A percentile compares a stretch with the other conserved stretches of the same genome.
Evolutionary conservation across 2,329 filamentous ascomycete genomes (phyloP).

Genomic region (Trichothecium roseum): DNA sequence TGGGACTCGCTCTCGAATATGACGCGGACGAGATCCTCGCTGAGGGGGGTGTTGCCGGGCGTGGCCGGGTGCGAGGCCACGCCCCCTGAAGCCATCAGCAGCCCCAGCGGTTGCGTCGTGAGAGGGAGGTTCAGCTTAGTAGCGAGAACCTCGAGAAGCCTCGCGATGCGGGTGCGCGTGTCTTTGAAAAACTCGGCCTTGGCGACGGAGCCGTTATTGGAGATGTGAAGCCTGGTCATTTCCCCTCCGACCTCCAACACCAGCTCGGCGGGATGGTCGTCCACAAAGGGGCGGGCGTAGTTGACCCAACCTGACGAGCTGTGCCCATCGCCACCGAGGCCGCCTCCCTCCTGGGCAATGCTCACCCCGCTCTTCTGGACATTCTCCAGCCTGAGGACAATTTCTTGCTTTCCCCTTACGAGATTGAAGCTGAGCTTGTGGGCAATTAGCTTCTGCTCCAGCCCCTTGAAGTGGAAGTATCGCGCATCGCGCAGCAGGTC

Average conservation of each 20-base stretch:
- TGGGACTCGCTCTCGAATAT: slow-evolving; percentile 49
- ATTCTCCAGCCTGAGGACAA: slow-evolving; percentile 70
- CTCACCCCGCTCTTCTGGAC: slow-evolving; percentile 79
- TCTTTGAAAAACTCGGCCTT: slow-evolving; percentile 67
- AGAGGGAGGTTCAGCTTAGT: slow-evolving; percentile 64
- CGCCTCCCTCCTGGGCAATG: slow-evolving; percentile 39
- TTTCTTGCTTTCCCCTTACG: slow-evolving; percentile 57
- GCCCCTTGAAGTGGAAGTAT: slow-evolving; percentile 85
- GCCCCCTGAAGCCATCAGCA: slow-evolving; percentile 57
- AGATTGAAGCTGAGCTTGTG: slow-evolving; percentile 70
- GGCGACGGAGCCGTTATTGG: slow-evolving; percentile 14
- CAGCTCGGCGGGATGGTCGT: slow-evolving; percentile 61
- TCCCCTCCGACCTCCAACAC: slow-evolving; percentile 71
- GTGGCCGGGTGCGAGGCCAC: slow-evolving; percentile 50
- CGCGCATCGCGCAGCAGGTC: slow-evolving; percentile 75
- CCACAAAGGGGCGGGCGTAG: slow-evolving; percentile 80
- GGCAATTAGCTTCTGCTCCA: slow-evolving; percentile 79
- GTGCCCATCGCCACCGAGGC: slow-evolving; percentile 4
- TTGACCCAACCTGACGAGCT: slow-evolving; percentile 46
- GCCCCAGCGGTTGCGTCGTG: slow-evolving; percentile 48
- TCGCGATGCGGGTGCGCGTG: slow-evolving; percentile 58
- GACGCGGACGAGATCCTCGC: slow-evolving; percentile 59
- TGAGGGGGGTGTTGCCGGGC: slow-evolving; percentile 59
- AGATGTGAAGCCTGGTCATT: slow-evolving; percentile 45
- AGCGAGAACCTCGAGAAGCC: slow-evolving; percentile 70